A percentile compares a stretch with the other conserved stretches of the same genome.
Evolutionary conservation across 2,329 filamentous ascomycete genomes (phyloP).

Genomic region (Alternaria arbusti): DNA sequence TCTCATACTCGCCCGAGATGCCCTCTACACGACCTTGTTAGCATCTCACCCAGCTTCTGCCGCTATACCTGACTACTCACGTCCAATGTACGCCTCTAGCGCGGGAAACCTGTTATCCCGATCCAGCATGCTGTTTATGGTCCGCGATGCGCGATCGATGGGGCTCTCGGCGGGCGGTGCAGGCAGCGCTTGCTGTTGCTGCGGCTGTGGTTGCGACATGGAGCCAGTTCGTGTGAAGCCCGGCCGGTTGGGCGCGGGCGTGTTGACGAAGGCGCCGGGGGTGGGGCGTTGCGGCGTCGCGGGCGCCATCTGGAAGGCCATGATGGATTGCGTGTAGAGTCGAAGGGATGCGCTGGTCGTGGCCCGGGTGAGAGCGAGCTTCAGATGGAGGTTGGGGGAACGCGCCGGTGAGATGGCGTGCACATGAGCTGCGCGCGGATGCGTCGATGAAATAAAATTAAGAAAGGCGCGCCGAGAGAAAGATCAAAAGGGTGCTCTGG

Average conservation of each 20-base stretch:
- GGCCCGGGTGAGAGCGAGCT: conserved; percentile 30
- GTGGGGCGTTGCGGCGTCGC: conserved; percentile 71
- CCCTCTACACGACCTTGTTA: conserved; percentile 67
- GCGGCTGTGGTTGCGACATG: conserved; percentile 32
- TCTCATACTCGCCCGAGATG: conserved; percentile 88
- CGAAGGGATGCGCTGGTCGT: conserved; percentile 23
- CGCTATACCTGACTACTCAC: conserved; percentile 60
- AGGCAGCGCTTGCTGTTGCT: conserved; percentile 31
- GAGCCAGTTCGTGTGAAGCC: conserved; percentile 34
- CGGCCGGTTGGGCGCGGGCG: conserved; percentile 63
- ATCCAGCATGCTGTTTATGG: conserved; percentile 79
- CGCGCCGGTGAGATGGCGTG: conserved; percentile 36
- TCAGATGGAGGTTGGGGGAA: conserved; percentile 35
- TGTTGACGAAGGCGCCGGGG: conserved; percentile 78
- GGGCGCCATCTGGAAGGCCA: conserved; percentile 40
- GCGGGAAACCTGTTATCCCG: conserved; percentile 84
- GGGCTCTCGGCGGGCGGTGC: conserved; percentile 57
- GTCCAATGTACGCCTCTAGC: conserved; percentile 85
- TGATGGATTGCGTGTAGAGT: conserved; percentile 19
- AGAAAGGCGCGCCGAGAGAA: conserved; percentile 22
- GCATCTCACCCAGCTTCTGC: conserved; percentile 13
- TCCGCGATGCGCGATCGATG: conserved; percentile 79
- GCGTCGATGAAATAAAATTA: conserved; percentile 9
- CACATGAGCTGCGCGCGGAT: conserved; percentile 36
- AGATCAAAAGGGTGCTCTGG: conserved; percentile 20